Base-by-base conservation (phyloP, 1,139 yeast genomes). In the Candida frijolesensis region DNA sequence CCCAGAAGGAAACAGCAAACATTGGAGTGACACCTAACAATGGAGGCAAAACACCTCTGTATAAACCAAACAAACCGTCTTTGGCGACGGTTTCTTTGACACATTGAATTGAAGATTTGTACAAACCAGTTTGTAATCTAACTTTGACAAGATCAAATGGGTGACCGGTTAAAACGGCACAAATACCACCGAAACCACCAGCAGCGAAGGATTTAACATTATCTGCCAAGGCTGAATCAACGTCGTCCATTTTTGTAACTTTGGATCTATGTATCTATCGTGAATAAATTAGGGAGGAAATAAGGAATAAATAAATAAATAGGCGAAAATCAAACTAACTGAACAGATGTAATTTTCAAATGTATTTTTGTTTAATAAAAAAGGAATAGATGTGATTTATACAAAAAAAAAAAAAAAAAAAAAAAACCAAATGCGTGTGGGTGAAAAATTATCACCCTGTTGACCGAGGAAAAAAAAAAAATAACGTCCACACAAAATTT, bases 1-100 rank as follows among this genome's bases (percentile, higher is more conserved):
- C 98, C 98, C 98, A 92, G 76, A 94, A 94, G 1, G 96, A 89
- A 33, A 94, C 95, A 10, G 98, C 98, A 75, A 94, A 94, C 90
- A 94, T 94, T 39, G 99, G 99, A 0, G 98, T 94, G 29, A 94
- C 98, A 32, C 99, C 99, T 29, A 89, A 68, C 48, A 94, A 74
- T 5, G 99, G 99, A 10, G 96, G 96, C 34, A 85, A 77, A 29
- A 89, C 96, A 52, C 96, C 96, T 60, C 94, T 73, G 70, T 89
- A 94, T 56, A 94, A 80, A 1, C 97, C 97, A 11, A 76, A 63
- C 14, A 83, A 80, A 1, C 96, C 96, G 55, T 89, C 92, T 38
- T 80, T 78, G 18, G 82, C 82, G 43, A 94, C 58, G 2, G 96
- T 90, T 45, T 79, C 80, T 60, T 76, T 80, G 39, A 90, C 78